A percentile compares a stretch with the other conserved stretches of the same genome.
These are phyloP conservation scores for Rubia balearica DNA, from an alignment of 305 asterid species.

Conservation along the genomic window DNA sequence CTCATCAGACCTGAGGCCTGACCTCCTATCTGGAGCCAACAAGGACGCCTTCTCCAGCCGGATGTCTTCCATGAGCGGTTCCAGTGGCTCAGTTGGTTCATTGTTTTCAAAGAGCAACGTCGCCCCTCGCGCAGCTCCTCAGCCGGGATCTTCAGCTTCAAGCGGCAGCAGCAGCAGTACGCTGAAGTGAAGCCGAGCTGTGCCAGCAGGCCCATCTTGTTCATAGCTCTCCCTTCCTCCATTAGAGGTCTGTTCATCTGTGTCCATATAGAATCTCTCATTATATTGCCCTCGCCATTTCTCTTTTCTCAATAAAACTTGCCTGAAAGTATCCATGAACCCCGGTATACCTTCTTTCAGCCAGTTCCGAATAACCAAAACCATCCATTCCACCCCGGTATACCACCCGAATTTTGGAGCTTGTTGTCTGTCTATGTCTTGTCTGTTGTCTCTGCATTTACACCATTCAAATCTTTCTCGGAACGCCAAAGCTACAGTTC, in stretches of 20 bases:
- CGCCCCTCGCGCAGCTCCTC: constrained; percentile 38
- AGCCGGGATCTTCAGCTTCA: constrained; percentile 46
- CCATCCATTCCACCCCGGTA: constrained; percentile 23
- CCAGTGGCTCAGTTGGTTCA: constrained; percentile 43
- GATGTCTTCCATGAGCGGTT: constrained; percentile 50
- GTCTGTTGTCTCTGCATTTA: constrained; percentile 34
- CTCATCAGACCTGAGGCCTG: constrained; percentile 67
- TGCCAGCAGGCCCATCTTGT: constrained; percentile 16
- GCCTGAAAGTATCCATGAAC: constrained; percentile 30
- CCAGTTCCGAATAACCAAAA: constrained; percentile 44
- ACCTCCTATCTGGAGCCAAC: constrained; percentile 43
- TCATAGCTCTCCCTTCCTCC: constrained; percentile 25
- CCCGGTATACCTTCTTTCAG: constrained; percentile 36
- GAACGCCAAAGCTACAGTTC: constrained; percentile 20
- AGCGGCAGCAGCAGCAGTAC: constrained; percentile 47
- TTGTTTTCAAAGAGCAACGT: constrained; percentile 29
- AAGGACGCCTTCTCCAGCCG: constrained; percentile 50
- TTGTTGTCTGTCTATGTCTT: constrained; percentile 29
- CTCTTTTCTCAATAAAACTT: constrained; percentile 45
- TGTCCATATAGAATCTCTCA: constrained; percentile 27
- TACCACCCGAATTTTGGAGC: constrained; percentile 34
- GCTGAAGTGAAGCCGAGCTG: constrained; percentile 27
- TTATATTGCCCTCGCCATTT: constrained; percentile 23
- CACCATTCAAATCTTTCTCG: constrained; percentile 32
- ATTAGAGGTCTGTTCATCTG: constrained; percentile 29